A percentile compares a stretch with the other conserved stretches of the same genome.
phyloP scores from a whole-genome alignment of 495 filamentous ascomycete genomes.

The Aspergillus avenaceus region DNA sequence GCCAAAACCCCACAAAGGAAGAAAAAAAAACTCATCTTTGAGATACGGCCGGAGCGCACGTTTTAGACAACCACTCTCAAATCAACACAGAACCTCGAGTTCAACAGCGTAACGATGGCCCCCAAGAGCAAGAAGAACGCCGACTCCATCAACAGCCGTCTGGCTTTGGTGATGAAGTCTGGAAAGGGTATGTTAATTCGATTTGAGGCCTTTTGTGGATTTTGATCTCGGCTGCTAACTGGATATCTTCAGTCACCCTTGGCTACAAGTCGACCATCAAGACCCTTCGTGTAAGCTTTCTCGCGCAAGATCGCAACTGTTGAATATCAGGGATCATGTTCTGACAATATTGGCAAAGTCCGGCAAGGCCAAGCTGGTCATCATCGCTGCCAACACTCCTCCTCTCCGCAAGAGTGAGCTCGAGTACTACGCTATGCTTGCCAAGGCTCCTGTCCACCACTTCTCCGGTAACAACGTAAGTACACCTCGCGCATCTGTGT shows the following conservation, averaged over 20 bases:
- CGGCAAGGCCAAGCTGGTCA: constrained; percentile 60
- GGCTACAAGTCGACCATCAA: constrained; percentile 98
- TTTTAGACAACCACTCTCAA: constrained; percentile 17
- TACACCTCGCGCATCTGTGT: not conserved
- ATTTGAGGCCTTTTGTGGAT: not conserved
- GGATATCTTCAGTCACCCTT: constrained; percentile 56
- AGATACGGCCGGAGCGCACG: constrained; percentile 37
- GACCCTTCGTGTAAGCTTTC: constrained; percentile 60
- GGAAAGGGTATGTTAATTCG: constrained; percentile 63
- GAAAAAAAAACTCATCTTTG: constrained; percentile 12
- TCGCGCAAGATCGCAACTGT: not conserved
- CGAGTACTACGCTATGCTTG: constrained; percentile 88
- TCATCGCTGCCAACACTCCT: constrained; percentile 91
- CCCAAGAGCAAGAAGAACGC: constrained; percentile 93
- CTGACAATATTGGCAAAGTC: constrained; percentile 14
- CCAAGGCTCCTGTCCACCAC: constrained; percentile 93
- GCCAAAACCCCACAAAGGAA: constrained; percentile 1
- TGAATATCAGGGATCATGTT: not conserved
- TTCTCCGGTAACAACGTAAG: constrained; percentile 97
- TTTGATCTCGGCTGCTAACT: constrained; percentile 3
- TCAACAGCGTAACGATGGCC: constrained; percentile 65
- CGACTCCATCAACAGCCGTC: constrained; percentile 84
- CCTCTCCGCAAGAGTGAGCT: constrained; percentile 94
- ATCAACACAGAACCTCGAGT: constrained; percentile 17
- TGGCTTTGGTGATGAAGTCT: constrained; percentile 94